Evolutionary conservation across 352 stramenopile species (phyloP).

Genomic region (Pilasporangium apinafurcum): DNA sequence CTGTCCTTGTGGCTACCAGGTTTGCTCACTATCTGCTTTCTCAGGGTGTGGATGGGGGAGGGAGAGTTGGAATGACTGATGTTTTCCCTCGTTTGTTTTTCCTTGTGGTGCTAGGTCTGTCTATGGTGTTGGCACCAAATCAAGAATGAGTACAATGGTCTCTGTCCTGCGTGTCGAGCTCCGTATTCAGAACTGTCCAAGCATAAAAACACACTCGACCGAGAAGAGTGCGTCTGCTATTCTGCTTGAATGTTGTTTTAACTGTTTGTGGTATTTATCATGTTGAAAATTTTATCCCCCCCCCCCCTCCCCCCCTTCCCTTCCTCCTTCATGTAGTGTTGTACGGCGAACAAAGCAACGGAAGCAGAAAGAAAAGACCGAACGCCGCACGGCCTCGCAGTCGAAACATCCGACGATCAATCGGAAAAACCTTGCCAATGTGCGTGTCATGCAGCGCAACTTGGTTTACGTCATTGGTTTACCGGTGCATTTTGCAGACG

Average conservation of each 20-base stretch:
- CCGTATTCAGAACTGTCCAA: slow-evolving; percentile 94
- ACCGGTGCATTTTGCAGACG: slow-evolving; percentile 74
- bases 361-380: slow-evolving; percentile 81
- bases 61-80: too few relatives aligned
- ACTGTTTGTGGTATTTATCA: not conserved
- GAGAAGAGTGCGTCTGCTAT: slow-evolving; percentile 78
- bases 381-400: slow-evolving; percentile 52
- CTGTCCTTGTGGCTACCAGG: slow-evolving; percentile 98
- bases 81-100: not conserved
- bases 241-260: not conserved
- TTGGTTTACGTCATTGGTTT: slow-evolving; percentile 94
- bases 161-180: slow-evolving; percentile 97
- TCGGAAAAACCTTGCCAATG: slow-evolving; percentile 83
- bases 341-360: slow-evolving; percentile 73
- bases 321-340: slow-evolving; percentile 25
- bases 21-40: slow-evolving; percentile 6
- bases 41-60: not conserved
- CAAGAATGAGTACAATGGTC: slow-evolving; percentile 96
- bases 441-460: slow-evolving; percentile 92
- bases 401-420: slow-evolving; percentile 35
- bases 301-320: not conserved
- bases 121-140: slow-evolving; percentile 99
- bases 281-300: not conserved
- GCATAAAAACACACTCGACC: slow-evolving; percentile 90
- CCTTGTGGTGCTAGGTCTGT: slow-evolving; percentile 73